phyloP scores from a whole-genome alignment of 2,329 filamentous ascomycete genomes.

The Ophiostoma novo-ulmi region DNA sequence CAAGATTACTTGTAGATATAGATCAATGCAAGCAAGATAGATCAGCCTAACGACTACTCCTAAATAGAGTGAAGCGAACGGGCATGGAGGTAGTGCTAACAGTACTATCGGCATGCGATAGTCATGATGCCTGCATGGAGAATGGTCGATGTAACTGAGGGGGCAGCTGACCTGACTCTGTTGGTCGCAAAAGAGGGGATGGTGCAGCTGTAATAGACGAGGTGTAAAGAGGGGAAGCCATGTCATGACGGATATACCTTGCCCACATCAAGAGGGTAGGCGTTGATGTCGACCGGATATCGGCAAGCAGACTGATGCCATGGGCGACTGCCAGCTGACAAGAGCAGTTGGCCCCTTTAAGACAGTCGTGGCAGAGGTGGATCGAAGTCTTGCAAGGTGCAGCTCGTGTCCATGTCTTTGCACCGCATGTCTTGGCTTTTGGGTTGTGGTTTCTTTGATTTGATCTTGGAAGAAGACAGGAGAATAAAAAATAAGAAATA shows the following conservation, averaged over 20 bases:
- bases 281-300: background rate
- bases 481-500: background rate
- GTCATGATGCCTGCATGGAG: background rate
- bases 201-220: background rate
- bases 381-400: background rate
- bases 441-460: background rate
- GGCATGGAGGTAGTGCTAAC: background rate
- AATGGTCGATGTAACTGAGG: background rate
- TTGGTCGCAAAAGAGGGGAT: conserved; percentile 3
- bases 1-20: background rate
- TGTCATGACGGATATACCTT: background rate
- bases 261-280: background rate
- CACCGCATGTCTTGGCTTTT: background rate
- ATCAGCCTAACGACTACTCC: background rate
- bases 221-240: background rate
- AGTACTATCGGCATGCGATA: background rate
- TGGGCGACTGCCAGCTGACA: background rate
- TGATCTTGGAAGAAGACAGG: background rate
- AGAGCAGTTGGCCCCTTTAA: background rate
- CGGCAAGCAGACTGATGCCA: background rate
- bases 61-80: background rate
- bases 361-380: background rate
- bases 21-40: background rate
- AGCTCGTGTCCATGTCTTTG: background rate
- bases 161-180: background rate